phyloP scores from a whole-genome alignment of 495 filamentous ascomycete genomes.

The Chaetomium tenue region DNA sequence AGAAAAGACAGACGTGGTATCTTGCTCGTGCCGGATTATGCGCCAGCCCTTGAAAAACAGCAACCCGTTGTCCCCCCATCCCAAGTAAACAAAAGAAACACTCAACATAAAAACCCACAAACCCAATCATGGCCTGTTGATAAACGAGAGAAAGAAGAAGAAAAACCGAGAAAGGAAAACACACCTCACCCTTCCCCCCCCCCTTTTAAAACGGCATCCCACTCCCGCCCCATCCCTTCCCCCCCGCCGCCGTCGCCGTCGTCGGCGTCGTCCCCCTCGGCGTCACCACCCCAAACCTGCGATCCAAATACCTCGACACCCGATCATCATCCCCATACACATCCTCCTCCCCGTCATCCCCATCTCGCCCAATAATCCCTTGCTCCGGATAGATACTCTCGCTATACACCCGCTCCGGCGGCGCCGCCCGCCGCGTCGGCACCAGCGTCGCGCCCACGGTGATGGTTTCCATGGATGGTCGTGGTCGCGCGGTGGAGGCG shows the following conservation, averaged over 20 bases:
- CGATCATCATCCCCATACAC: conserved; percentile 15
- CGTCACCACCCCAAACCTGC: conserved; percentile 24
- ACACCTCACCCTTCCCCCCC: not conserved
- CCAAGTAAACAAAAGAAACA: conserved; percentile 14
- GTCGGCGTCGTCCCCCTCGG: conserved; percentile 23
- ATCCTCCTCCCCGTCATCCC: conserved; percentile 5
- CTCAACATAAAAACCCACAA: not conserved
- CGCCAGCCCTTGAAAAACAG: conserved; percentile 1
- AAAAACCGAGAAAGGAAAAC: conserved; percentile 2
- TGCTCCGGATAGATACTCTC: conserved; percentile 35
- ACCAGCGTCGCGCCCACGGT: conserved; percentile 10
- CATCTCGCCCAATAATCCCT: not conserved
- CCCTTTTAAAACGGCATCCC: conserved; percentile 18
- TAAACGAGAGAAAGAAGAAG: not conserved
- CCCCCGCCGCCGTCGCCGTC: too few species aligned
- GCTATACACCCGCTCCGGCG: conserved; percentile 33
- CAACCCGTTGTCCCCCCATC: not conserved
- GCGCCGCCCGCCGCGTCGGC: not conserved
- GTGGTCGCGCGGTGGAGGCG: not conserved
- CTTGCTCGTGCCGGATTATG: not conserved
- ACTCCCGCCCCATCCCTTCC: conserved; percentile 21
- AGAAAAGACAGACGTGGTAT: conserved; percentile 11
- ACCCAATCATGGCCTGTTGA: not conserved
- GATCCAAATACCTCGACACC: conserved; percentile 17
- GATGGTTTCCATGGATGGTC: conserved; percentile 23